These are phyloP conservation scores for Pezizomycotina sp. DNA, from an alignment of 2,329 filamentous ascomycete species.

Conservation along the genomic window DNA sequence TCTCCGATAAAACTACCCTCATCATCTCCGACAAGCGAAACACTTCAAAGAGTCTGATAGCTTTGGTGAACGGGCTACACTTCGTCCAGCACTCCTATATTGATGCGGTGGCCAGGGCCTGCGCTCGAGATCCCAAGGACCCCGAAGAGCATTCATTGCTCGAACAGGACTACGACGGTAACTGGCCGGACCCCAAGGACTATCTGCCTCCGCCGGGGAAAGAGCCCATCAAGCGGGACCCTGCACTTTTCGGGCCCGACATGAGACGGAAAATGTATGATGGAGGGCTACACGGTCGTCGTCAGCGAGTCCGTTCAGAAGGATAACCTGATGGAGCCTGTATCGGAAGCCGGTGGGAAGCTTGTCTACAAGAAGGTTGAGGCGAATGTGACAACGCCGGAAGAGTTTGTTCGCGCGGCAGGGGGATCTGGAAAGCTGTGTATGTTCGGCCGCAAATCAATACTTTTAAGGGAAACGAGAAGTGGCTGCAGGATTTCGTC, in stretches of 20 bases:
- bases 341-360: constrained; percentile 70
- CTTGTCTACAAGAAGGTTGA: constrained; percentile 45
- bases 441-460: constrained; percentile 5
- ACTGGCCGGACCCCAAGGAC: constrained; percentile 60
- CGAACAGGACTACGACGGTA: constrained; percentile 60
- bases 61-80: constrained; percentile 61
- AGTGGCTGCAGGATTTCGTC: constrained; percentile 9
- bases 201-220: constrained; percentile 59
- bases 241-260: constrained; percentile 57
- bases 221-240: constrained; percentile 53
- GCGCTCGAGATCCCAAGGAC: constrained; percentile 37
- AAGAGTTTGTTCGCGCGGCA: constrained; percentile 52
- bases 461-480: constrained; percentile 26
- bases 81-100: constrained; percentile 62
- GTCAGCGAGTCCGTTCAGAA: constrained; percentile 66
- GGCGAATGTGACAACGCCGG: constrained; percentile 51
- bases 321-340: constrained; percentile 54
- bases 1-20: constrained; percentile 59
- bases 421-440: too few species aligned
- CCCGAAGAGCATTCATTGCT: constrained; percentile 38
- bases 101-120: constrained; percentile 49
- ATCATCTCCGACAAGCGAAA: constrained; percentile 81
- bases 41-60: constrained; percentile 71
- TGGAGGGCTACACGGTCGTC: constrained; percentile 75
- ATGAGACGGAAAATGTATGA: constrained; percentile 49